Evolutionary conservation across 495 filamentous ascomycete genomes (phyloP).

Genomic region (Thozetella sp.): DNA sequence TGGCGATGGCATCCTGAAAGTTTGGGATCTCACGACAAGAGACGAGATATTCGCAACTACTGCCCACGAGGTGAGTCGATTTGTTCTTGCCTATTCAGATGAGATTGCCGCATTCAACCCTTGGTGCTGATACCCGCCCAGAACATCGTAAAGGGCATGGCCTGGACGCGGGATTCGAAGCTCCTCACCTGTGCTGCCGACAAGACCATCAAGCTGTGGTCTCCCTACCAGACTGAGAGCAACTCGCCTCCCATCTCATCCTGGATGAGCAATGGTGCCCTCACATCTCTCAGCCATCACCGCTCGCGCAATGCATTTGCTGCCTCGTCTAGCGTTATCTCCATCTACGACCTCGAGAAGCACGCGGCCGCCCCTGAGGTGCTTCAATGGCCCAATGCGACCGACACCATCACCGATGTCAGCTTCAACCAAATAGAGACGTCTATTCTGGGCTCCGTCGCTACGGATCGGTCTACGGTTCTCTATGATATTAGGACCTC

Average conservation of each 20-base stretch:
- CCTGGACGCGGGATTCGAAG: conserved; percentile 82
- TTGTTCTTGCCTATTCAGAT: background rate
- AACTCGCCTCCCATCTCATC: conserved; percentile 70
- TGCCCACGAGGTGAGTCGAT: conserved; percentile 63
- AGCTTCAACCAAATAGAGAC: conserved; percentile 95
- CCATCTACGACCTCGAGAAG: conserved; percentile 83
- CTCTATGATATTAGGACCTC: conserved; percentile 86
- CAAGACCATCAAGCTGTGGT: conserved; percentile 84
- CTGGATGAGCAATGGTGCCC: conserved; percentile 79
- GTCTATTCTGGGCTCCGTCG: conserved; percentile 80
- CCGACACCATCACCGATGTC: conserved; percentile 89
- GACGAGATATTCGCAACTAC: conserved; percentile 80
- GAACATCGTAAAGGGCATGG: conserved; percentile 87
- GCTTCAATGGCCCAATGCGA: conserved; percentile 81
- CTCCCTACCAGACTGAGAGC: conserved; percentile 75
- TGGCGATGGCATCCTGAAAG: conserved; percentile 88
- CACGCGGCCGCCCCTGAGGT: conserved; percentile 77
- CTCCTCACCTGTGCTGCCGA: conserved; percentile 91
- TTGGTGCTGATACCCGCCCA: conserved; percentile 23
- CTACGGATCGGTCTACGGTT: conserved; percentile 82
- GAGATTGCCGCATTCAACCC: background rate
- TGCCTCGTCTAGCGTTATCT: conserved; percentile 76
- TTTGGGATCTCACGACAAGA: conserved; percentile 83
- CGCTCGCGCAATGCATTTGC: conserved; percentile 70
- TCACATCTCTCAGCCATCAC: conserved; percentile 85